Base-by-base conservation (phyloP, 176 grass and related monocot species). In the Thinopyrum elongatum region DNA sequence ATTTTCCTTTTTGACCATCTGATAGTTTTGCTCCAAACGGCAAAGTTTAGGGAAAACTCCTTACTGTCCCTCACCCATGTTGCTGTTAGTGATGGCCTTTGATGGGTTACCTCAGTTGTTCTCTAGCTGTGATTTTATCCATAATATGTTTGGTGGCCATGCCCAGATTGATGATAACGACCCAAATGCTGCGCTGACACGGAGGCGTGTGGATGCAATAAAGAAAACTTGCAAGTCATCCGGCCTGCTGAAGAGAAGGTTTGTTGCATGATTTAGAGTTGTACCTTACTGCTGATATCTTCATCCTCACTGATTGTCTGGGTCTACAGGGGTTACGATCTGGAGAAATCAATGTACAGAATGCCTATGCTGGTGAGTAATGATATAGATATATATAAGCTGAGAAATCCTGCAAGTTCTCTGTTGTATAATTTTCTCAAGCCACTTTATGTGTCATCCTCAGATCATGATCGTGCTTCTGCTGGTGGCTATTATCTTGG, bases 191-290 rank as follows among this genome's bases (percentile, higher is more conserved):
- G 38, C 19, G 26, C 71, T 98, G 53, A 98, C 93, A 42, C 88
- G 63, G 60, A 72, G 82, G 80, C 93, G 82, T 80, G 84, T 91
- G 57, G 82, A 83, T 41, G 85, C 81, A 61, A 95, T 98, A 90
- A 90, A 98, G 73, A 80, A 89, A 34, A 81, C 88, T 71, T 98
- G 96, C 92, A 75, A 70, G 61, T 84, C 78, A 61, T 96, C 97
- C 0, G 92, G 94, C 26, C 83, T 89, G 49, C 81, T 99, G 26
- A 93, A 87, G 83, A 92, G 85, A 80, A 99, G 97, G 97, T 99
- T 85, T 49, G 69, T 38, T 25, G 61, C 74, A 68, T 90, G 72
- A 77, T 76, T 71, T 72, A 15, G 36, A 39, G 13, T 70, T 67
- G 27, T 21, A 78, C 34, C 46, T 90, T 30, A 19, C 23, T 85